Evolutionary conservation across 2,329 filamentous ascomycete genomes (phyloP), one percentile per base, ranked within the genome.

Genomic region (Aspergillus fijiensis): DNA sequence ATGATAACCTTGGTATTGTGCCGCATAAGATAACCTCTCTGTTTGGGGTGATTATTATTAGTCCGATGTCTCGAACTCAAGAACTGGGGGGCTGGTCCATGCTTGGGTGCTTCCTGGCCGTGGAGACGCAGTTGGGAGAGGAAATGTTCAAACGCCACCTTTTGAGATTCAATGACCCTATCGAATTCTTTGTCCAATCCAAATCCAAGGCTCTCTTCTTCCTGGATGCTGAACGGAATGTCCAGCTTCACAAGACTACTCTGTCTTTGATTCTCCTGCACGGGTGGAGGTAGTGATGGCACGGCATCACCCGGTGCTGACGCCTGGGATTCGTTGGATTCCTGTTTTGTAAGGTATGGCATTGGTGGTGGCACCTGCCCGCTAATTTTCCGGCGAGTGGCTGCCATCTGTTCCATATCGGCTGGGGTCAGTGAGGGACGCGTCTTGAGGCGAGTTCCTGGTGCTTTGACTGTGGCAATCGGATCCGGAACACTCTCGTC

Each of bases 11-110:
- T 98, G 3, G 94, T 98, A 78, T 98, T 99, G 70, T 99, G 94
- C 70, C 95, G 88, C 94, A 98, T 99, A 50, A 98, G 84, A 73
- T 99, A 99, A 59, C 95, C 95, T 81, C 96, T 93, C 93, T 97
- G 90, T 87, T 83, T 83, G 67, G 77, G 81, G 69, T 79, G 70
- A 72, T 76, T 83, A 70, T 80, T 72, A 84, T 92, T 87, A 91
- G 89, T 83, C 86, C 83, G 77, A 60, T 71, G 61, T 64, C 49
- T 21, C 2, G 25, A 14, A 51, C 16, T 51, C 12, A 50, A 31
- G 25, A 9, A 23, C 54, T 47, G 50, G 39, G 50, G 35, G 57
- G 68, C 68, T 67, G 51, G 35, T 42, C 51, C 23, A 60, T 56
- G 53, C 27, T 49, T 33, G 53, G 47, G 57, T 60, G 55, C 33